Evolutionary conservation across 2,329 filamentous ascomycete genomes (phyloP).

Genomic region (Colletotrichum incanum): DNA sequence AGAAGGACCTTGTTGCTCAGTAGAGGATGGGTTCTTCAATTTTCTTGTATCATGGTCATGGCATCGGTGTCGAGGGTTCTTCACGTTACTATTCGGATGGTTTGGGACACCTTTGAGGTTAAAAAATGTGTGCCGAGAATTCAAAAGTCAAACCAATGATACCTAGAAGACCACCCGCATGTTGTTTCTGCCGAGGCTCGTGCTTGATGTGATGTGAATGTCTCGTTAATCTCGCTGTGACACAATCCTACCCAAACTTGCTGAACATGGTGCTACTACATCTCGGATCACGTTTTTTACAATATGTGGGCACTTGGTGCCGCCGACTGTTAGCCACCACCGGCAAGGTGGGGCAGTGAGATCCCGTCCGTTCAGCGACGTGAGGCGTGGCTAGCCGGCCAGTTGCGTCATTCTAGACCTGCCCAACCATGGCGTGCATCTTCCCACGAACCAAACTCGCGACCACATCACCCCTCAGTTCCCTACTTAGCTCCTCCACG

Average conservation of each 20-base stretch:
- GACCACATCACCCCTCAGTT: slow-evolving; percentile 5
- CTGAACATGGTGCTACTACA: no score
- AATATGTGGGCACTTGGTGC: not conserved
- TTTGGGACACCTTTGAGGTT: slow-evolving; percentile 44
- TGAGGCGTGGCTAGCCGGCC: slow-evolving; percentile 30
- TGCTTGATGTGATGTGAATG: not conserved
- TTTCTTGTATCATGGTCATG: slow-evolving; percentile 65
- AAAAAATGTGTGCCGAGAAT: slow-evolving; percentile 45
- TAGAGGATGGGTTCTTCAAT: slow-evolving; percentile 54
- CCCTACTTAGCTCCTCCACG: not conserved
- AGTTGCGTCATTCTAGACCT: slow-evolving; percentile 37
- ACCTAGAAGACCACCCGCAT: slow-evolving; percentile 37
- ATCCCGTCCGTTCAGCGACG: not conserved
- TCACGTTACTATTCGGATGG: slow-evolving; percentile 46
- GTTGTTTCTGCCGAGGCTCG: not conserved
- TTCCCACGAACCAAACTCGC: slow-evolving; percentile 19
- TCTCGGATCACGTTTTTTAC: not conserved
- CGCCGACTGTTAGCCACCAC: not conserved
- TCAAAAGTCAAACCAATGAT: slow-evolving; percentile 46
- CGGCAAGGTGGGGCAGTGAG: slow-evolving; percentile 28
- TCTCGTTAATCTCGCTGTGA: not conserved
- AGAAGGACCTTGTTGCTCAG: slow-evolving; percentile 85
- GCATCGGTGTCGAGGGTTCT: slow-evolving; percentile 71
- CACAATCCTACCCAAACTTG: not conserved
- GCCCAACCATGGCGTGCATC: slow-evolving; percentile 34